phyloP scores from a whole-genome alignment of 768 basidiomycete genomes.

The Sarcodon sp. region DNA sequence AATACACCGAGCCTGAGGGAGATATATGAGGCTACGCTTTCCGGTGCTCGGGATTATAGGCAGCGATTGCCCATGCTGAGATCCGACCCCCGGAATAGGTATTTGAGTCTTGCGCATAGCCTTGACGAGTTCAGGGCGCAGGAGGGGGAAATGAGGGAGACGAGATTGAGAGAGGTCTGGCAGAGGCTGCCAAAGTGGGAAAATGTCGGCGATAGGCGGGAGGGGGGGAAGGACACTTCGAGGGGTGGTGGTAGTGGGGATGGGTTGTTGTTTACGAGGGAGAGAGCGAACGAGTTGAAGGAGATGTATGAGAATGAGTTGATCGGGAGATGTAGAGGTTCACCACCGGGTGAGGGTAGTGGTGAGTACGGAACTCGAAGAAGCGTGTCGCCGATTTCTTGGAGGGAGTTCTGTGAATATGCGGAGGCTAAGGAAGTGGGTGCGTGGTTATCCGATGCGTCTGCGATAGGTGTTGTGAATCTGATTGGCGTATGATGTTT shows the following conservation, averaged over 20 bases:
- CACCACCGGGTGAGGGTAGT: background rate
- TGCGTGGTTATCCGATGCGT: conserved; percentile 19
- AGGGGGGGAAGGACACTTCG: conserved; percentile 10
- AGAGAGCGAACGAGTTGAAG: conserved; percentile 49
- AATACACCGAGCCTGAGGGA: conserved; percentile 29
- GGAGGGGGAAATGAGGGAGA: conserved; percentile 57
- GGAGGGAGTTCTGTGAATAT: conserved; percentile 65
- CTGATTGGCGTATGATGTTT: conserved; percentile 8
- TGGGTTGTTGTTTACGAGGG: conserved; percentile 15
- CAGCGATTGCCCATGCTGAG: conserved; percentile 41
- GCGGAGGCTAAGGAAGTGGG: conserved; percentile 75
- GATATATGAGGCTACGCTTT: conserved; percentile 36
- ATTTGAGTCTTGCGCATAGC: conserved; percentile 28
- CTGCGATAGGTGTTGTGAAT: conserved; percentile 4
- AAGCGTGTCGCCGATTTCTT: conserved; percentile 31
- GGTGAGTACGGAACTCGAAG: conserved; percentile 13
- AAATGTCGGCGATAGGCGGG: conserved; percentile 9
- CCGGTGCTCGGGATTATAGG: conserved; percentile 40
- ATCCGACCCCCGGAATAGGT: conserved; percentile 30
- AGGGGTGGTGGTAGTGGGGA: conserved; percentile 13
- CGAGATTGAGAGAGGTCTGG: conserved; percentile 53
- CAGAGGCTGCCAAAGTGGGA: conserved; percentile 30
- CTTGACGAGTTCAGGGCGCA: conserved; percentile 49
- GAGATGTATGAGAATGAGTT: conserved; percentile 73
- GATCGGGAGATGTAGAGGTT: conserved; percentile 32